Evolutionary conservation across 208 protist genomes (phyloP).

Genomic region (Crithidia fasciculata): DNA sequence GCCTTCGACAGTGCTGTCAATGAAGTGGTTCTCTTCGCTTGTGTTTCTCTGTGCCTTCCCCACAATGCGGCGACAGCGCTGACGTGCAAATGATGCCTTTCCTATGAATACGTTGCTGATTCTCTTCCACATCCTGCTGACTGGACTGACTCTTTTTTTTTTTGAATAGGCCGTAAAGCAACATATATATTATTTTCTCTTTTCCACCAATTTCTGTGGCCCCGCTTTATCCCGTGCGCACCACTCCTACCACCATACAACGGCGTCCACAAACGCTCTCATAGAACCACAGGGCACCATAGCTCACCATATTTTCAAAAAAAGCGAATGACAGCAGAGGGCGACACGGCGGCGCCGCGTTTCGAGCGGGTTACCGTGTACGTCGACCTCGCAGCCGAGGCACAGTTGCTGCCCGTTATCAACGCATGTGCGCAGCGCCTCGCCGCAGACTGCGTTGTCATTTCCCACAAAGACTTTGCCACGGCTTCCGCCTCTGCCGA

Average conservation of each 20-base stretch:
- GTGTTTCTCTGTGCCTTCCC: too few species aligned
- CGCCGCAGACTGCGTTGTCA: not conserved
- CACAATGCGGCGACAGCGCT: too few species aligned
- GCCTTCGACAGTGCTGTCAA: too few species aligned
- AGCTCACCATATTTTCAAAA: too few species aligned
- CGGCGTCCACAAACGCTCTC: not conserved
- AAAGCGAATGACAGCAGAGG: too few species aligned
- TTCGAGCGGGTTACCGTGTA: constrained; percentile 32
- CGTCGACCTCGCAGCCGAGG: constrained; percentile 14
- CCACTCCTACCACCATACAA: not conserved
- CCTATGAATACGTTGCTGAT: too few species aligned
- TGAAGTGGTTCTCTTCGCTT: too few species aligned
- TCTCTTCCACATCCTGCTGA: not conserved
- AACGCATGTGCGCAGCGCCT: not conserved
- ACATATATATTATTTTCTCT: not conserved
- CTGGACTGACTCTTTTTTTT: not conserved
- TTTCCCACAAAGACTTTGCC: not conserved
- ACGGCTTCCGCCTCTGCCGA: not conserved
- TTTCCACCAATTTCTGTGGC: not conserved
- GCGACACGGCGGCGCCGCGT: constrained; percentile 1
- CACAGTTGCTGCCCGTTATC: not conserved
- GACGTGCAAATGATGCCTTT: too few species aligned
- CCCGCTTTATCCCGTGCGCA: too few species aligned
- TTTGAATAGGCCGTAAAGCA: not conserved
- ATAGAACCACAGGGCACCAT: too few species aligned